Evolutionary conservation across 2,329 filamentous ascomycete species (phyloP), one percentile per base, ranked within the genome.

Genomic region (Torrubiella hemipterigena): DNA sequence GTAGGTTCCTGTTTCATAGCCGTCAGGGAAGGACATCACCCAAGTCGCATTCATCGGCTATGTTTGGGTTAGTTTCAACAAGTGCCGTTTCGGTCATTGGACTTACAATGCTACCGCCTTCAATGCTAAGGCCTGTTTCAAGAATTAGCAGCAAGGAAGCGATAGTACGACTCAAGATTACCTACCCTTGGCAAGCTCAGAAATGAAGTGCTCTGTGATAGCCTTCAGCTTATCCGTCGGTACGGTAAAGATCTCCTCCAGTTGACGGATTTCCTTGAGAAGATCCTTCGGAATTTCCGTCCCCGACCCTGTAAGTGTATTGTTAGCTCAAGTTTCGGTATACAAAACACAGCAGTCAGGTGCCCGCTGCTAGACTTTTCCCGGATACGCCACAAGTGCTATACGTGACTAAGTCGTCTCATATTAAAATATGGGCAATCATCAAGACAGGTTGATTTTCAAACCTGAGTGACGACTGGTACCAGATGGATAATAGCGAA

Each of bases 11-110:
- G 77, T 82, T 58, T 95, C 89, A 42, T 87, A 58, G 42, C 89
- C 89, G 51, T 80, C 81, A 15, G 89, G 89, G 55, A 85, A 85
- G 28, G 73, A 73, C 76, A 93, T 86, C 40, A 93, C 86, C 89
- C 89, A 95, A 34, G 87, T 93, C 36, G 89, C 82, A 61, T 95
- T 95, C 89, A 96, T 95, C 37, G 89, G 87, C 84, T 93, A 29
- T 6, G 18, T 6, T 14, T 8, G n/a, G 9, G 27, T 52, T 38
- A 49, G 51, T 35, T 32, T 7, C 12, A 12, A 13, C 28, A 5
- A 6, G 7, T 9, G n/a, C 12, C n/a, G 14, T 30, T n/a, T 14
- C 5, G 13, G 4, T 14, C 14, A 20, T 17, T 9, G 7, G 14
- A 67, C 83, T 68, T 58, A 93, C 85, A 57, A 98, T 96, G 55